Evolutionary conservation across 805 yeast species (phyloP).

Genomic region (Yarrowia sp.): DNA sequence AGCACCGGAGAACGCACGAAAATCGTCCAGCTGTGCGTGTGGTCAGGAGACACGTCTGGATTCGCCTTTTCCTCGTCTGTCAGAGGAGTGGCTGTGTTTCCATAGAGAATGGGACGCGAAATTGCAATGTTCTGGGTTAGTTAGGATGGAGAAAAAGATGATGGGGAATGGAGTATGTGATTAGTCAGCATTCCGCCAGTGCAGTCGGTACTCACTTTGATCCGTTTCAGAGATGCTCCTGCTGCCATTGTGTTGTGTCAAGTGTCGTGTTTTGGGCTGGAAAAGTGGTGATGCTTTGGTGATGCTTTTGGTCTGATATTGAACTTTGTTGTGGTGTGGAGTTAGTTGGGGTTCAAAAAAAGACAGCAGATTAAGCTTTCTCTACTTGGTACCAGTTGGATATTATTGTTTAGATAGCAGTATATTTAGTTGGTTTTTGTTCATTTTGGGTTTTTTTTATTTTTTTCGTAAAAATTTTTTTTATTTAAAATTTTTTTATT

Average conservation of each 20-base stretch:
- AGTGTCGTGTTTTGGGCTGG: constrained; percentile 8
- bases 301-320: background rate
- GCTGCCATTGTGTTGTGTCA: background rate
- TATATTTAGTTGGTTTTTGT: too few relatives aligned
- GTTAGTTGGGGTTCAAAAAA: too few relatives aligned
- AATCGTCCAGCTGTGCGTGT: constrained; percentile 94
- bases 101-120: constrained; percentile 74
- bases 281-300: background rate
- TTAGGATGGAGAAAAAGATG: background rate
- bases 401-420: too few relatives aligned
- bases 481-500: too few relatives aligned
- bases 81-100: constrained; percentile 72
- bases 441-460: too few relatives aligned
- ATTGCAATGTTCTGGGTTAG: constrained; percentile 54
- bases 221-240: constrained; percentile 14
- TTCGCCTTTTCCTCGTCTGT: constrained; percentile 48
- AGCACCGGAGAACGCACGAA: constrained; percentile 69
- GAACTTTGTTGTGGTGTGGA: constrained; percentile 12
- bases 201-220: background rate
- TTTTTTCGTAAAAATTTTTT: too few relatives aligned
- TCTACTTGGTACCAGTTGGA: too few relatives aligned
- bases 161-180: background rate
- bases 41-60: constrained; percentile 71
- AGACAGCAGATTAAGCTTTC: too few relatives aligned
- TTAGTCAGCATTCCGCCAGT: too few relatives aligned